A percentile compares a stretch with the other conserved stretches of the same genome.
These are phyloP conservation scores for Terana coerulea DNA, from an alignment of 768 basidiomycete genomes.

Conservation along the genomic window DNA sequence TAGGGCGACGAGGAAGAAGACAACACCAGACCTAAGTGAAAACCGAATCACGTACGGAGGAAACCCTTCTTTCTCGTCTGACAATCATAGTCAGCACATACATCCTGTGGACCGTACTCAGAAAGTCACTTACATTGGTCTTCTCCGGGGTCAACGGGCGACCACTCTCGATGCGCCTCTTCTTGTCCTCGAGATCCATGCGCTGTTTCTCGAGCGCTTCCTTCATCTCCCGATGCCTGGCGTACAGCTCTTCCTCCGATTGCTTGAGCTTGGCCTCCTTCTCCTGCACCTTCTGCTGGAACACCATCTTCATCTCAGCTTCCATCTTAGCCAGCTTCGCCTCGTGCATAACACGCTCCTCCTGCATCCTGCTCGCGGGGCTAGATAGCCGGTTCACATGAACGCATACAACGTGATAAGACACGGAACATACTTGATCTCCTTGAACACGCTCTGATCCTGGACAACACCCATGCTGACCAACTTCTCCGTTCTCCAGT, in stretches of 20 bases:
- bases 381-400: slow-evolving; percentile 37
- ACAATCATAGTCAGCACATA: no score
- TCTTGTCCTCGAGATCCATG: slow-evolving; percentile 95
- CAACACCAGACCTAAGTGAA: slow-evolving; percentile 20
- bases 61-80: slow-evolving; percentile 74
- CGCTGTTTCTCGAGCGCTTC: slow-evolving; percentile 98
- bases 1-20: slow-evolving; percentile 14
- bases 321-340: slow-evolving; percentile 99
- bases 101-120: no score
- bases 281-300: slow-evolving; percentile 99
- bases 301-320: slow-evolving; percentile 99
- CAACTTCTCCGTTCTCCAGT: slow-evolving; percentile 96
- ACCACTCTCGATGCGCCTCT: slow-evolving; percentile 91
- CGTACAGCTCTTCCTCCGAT: slow-evolving; percentile 97
- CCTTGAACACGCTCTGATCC: slow-evolving; percentile 97
- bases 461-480: slow-evolving; percentile 97
- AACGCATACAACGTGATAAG: neutral
- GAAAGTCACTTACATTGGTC: slow-evolving; percentile 24
- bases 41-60: slow-evolving; percentile 53
- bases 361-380: slow-evolving; percentile 93
- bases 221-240: slow-evolving; percentile 99
- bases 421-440: slow-evolving; percentile 80
- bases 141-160: slow-evolving; percentile 96
- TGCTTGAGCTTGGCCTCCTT: slow-evolving; percentile 99
- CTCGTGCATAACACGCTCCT: slow-evolving; percentile 95